phyloP scores from a whole-genome alignment of 164 flowering plant genomes.

The Annona squamosa region DNA sequence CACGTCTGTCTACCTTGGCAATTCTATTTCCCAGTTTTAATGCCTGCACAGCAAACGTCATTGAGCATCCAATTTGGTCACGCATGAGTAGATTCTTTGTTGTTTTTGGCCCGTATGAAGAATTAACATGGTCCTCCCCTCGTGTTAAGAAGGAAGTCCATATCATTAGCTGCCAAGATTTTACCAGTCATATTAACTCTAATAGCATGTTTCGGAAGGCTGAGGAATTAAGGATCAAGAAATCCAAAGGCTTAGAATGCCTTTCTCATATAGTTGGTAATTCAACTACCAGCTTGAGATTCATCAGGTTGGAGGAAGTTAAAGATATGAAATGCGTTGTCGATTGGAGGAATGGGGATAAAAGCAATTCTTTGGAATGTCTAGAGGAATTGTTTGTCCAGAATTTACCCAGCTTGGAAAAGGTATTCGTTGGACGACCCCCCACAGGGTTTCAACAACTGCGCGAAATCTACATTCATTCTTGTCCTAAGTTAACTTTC shows the following conservation, averaged over 20 bases:
- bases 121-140: neutral
- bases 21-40: neutral
- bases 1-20: neutral
- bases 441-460: neutral
- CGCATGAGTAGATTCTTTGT: neutral
- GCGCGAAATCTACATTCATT: neutral
- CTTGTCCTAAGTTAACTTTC: neutral
- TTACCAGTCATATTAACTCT: too few relatives aligned
- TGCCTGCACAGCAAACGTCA: neutral
- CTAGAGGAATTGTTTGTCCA: neutral
- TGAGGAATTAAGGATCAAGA: neutral
- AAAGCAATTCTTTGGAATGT: neutral
- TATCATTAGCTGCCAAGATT: too few relatives aligned
- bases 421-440: neutral
- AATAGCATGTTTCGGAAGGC: too few relatives aligned
- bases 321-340: neutral
- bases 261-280: neutral
- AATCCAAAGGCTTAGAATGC: neutral
- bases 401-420: neutral
- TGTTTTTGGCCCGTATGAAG: neutral
- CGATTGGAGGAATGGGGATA: neutral
- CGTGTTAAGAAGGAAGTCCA: neutral
- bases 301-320: neutral
- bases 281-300: neutral
- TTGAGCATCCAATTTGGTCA: neutral